phyloP scores from a whole-genome alignment of 1,139 yeast species.

The Debaryomyces udenii region DNA sequence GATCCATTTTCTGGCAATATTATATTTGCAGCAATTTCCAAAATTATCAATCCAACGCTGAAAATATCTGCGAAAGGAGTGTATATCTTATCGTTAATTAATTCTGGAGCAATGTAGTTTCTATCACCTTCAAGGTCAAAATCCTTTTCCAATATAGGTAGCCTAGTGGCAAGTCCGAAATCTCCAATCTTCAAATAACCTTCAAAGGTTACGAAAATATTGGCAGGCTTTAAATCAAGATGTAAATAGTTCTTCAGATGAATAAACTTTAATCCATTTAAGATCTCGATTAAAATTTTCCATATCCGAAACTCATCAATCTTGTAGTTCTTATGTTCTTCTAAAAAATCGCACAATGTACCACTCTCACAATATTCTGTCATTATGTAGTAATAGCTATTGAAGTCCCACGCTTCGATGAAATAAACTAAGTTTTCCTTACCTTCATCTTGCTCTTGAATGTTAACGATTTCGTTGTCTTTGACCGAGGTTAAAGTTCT shows the following conservation, averaged over 20 bases:
- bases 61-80: conserved; percentile 94
- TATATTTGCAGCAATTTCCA: conserved; percentile 95
- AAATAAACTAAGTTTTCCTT: conserved; percentile 79
- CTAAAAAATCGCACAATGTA: conserved; percentile 75
- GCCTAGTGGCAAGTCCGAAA: conserved; percentile 61
- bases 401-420: conserved; percentile 84
- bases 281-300: conserved; percentile 86
- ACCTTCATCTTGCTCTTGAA: conserved; percentile 68
- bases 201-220: conserved; percentile 90
- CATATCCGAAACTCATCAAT: conserved; percentile 98
- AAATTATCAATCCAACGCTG: conserved; percentile 86
- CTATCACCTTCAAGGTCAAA: conserved; percentile 96
- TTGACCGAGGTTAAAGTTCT: conserved; percentile 45
- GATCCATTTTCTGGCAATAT: conserved; percentile 94
- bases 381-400: conserved; percentile 81
- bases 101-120: conserved; percentile 97
- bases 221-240: conserved; percentile 92
- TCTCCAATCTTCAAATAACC: conserved; percentile 88
- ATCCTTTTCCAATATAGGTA: conserved; percentile 57
- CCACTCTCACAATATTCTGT: conserved; percentile 97
- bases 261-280: conserved; percentile 77
- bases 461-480: conserved; percentile 37
- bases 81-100: conserved; percentile 77
- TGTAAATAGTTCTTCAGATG: conserved; percentile 80
- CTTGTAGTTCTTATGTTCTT: conserved; percentile 71